Evolutionary conservation across 2,329 filamentous ascomycete genomes (phyloP).

Genomic region (Stagonosporopsis vannaccii): DNA sequence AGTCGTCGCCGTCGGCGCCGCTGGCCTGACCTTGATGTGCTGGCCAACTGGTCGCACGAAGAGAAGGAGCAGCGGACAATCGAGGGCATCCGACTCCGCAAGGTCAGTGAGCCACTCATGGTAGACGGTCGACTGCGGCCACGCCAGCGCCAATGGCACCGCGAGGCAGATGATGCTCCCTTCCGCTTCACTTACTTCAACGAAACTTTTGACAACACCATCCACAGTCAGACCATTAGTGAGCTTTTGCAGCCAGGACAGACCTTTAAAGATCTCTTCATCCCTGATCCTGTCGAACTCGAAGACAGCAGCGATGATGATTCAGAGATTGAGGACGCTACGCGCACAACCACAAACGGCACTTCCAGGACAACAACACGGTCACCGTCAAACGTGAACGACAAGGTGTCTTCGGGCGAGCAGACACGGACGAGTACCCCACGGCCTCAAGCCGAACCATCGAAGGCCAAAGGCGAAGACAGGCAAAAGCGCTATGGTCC

Average conservation of each 20-base stretch:
- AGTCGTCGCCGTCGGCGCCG: slow-evolving; percentile 62
- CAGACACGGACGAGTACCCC: slow-evolving; percentile 61
- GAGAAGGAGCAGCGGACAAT: slow-evolving; percentile 85
- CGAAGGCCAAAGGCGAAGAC: slow-evolving; percentile 28
- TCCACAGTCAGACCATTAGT: slow-evolving; percentile 94
- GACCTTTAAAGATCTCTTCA: slow-evolving; percentile 86
- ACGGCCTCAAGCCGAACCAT: slow-evolving; percentile 52
- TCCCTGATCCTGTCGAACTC: slow-evolving; percentile 74
- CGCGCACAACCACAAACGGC: slow-evolving; percentile 34
- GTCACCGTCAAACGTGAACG: slow-evolving; percentile 39
- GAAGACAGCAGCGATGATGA: slow-evolving; percentile 74
- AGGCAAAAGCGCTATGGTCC: slow-evolving; percentile 66
- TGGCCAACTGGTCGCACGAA: slow-evolving; percentile 89
- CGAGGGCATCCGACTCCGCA: slow-evolving; percentile 84
- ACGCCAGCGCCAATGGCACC: slow-evolving; percentile 79
- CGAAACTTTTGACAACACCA: slow-evolving; percentile 93
- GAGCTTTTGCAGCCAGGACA: slow-evolving; percentile 87
- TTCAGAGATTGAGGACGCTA: slow-evolving; percentile 62
- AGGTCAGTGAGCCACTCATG: slow-evolving; percentile 90
- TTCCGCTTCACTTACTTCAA: slow-evolving; percentile 99
- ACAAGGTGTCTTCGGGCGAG: slow-evolving; percentile 46
- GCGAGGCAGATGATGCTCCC: slow-evolving; percentile 85
- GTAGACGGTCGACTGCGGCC: slow-evolving; percentile 89
- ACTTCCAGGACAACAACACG: slow-evolving; percentile 37
- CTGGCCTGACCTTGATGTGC: slow-evolving; percentile 84